Conservation (phyloP, 2,329 filamentous ascomycete genomes). For the Aureobasidium zeae region DNA sequence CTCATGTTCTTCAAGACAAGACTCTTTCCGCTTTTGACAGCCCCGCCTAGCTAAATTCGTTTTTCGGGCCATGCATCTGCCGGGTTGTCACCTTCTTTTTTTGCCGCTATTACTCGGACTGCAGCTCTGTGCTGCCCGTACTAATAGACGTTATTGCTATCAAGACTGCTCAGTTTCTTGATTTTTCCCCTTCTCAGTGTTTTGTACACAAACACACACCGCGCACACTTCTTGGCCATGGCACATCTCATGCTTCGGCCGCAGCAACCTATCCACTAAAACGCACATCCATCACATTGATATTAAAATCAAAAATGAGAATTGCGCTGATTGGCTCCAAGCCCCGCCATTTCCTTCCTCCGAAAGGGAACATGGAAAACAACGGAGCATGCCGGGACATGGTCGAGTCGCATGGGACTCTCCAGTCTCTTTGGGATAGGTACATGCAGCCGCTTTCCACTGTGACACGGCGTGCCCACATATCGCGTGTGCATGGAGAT, state of each 20-base stretch:
- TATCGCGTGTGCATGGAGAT: slow-evolving; percentile 2
- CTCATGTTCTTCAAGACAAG: neutral
- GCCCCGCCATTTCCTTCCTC: neutral
- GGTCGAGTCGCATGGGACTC: neutral
- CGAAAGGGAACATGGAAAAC: neutral
- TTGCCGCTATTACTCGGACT: no score
- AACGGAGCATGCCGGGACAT: no score
- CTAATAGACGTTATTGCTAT: no score
- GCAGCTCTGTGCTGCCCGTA: no score
- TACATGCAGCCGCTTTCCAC: slow-evolving; percentile 3
- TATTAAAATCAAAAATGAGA: slow-evolving; percentile 16
- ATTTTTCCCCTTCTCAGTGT: neutral
- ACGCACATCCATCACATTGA: slow-evolving; percentile 4
- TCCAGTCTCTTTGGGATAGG: neutral
- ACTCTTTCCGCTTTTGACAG: slow-evolving; percentile 7
- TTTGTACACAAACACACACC: slow-evolving; percentile 1
- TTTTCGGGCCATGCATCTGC: slow-evolving; percentile 9
- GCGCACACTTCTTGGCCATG: slow-evolving; percentile 2
- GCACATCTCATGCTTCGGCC: slow-evolving; percentile 7
- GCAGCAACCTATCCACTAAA: no score
- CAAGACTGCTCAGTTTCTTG: no score
- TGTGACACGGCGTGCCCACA: slow-evolving; percentile 12
- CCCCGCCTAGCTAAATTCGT: neutral
- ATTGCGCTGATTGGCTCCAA: slow-evolving; percentile 12
- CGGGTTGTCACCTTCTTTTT: no score